Conservation (phyloP, 352 stramenopile species). For the Phytopythium mirpurense region DNA sequence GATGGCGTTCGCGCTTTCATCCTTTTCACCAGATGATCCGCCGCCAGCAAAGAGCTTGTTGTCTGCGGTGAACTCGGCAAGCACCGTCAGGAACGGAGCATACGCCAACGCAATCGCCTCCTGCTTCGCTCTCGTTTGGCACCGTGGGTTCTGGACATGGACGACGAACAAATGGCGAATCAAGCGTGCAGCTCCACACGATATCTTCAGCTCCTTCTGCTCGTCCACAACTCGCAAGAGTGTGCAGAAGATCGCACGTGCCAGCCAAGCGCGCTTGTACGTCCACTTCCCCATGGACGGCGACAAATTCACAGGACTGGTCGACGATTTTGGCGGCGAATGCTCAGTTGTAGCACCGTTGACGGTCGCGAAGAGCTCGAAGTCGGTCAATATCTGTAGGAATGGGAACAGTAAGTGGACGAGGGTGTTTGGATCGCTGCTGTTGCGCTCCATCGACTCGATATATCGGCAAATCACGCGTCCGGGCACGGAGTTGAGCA, state of each 20-base stretch:
- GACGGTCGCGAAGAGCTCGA: constrained; percentile 62
- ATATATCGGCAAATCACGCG: constrained; percentile 40
- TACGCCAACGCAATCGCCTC: constrained; percentile 61
- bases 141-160: constrained; percentile 47
- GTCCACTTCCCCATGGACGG: neutral
- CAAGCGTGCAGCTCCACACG: constrained; percentile 38
- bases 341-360: constrained; percentile 26
- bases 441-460: constrained; percentile 26
- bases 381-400: constrained; percentile 54
- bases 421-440: constrained; percentile 43
- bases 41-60: constrained; percentile 30
- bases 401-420: constrained; percentile 70
- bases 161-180: constrained; percentile 58
- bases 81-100: constrained; percentile 35
- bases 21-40: neutral
- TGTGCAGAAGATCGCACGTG: constrained; percentile 41
- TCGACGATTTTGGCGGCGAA: neutral
- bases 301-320: neutral
- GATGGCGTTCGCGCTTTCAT: neutral
- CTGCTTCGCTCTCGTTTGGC: constrained; percentile 38
- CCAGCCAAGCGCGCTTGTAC: constrained; percentile 37
- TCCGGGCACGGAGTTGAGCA: constrained; percentile 34
- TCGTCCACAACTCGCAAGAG: constrained; percentile 48
- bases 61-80: constrained; percentile 45
- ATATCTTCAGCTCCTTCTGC: constrained; percentile 60